Evolutionary conservation across 768 basidiomycete genomes (phyloP).

Genomic region (Dacryopinax spathularia): DNA sequence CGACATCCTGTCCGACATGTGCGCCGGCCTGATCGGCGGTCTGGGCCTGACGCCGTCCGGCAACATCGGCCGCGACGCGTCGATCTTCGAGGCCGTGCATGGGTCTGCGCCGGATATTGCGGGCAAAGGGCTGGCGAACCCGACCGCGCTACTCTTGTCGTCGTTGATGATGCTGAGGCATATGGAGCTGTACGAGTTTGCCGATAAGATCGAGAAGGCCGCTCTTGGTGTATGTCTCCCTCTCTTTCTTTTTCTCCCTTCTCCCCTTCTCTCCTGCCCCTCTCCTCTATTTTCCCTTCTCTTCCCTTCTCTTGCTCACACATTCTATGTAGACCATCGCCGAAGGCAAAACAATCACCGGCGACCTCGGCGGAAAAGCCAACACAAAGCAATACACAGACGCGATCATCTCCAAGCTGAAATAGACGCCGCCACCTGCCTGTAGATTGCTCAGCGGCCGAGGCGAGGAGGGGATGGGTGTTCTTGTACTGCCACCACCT

Average conservation of each 20-base stretch:
- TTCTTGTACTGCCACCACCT: background rate
- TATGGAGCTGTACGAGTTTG: slow-evolving; percentile 77
- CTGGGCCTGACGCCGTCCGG: slow-evolving; percentile 94
- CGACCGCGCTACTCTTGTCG: slow-evolving; percentile 92
- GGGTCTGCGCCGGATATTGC: slow-evolving; percentile 99
- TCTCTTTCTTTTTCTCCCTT: background rate
- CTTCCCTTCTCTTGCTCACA: background rate
- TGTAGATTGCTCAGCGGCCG: background rate
- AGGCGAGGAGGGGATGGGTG: background rate
- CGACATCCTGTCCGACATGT: slow-evolving; percentile 95
- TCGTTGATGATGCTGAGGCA: slow-evolving; percentile 98
- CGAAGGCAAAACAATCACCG: slow-evolving; percentile 88
- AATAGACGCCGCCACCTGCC: slow-evolving; percentile 14
- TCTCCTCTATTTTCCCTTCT: background rate
- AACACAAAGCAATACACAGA: slow-evolving; percentile 78
- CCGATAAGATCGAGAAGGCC: slow-evolving; percentile 83
- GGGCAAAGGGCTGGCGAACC: slow-evolving; percentile 90
- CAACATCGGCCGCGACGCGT: slow-evolving; percentile 96
- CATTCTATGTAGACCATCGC: slow-evolving; percentile 70
- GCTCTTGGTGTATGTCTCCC: slow-evolving; percentile 55
- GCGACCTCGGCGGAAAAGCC: slow-evolving; percentile 88
- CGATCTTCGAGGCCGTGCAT: slow-evolving; percentile 98
- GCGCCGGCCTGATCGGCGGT: slow-evolving; percentile 94
- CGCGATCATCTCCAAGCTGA: slow-evolving; percentile 68
- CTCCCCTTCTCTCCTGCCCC: background rate